Conservation (phyloP, 2,329 filamentous ascomycete species). For the Talaromyces sp. region DNA sequence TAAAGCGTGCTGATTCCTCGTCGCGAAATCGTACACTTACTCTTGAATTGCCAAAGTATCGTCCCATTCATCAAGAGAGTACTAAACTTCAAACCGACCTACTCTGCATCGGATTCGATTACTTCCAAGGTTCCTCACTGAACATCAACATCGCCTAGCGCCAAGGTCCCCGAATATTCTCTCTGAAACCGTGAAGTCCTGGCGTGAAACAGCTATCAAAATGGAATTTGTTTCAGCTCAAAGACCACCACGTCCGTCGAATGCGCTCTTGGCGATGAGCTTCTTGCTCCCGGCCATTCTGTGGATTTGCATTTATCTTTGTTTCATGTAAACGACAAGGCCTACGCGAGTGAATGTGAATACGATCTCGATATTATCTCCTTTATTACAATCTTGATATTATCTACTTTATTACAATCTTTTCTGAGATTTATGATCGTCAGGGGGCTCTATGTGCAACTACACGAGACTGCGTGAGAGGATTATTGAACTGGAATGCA, state of each 20-base stretch:
- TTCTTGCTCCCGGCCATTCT: slow-evolving; percentile 15
- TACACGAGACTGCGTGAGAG: not conserved
- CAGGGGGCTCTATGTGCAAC: too few relatives aligned
- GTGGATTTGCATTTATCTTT: slow-evolving; percentile 18
- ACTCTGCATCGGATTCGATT: not conserved
- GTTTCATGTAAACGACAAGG: slow-evolving; percentile 10
- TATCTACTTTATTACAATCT: not conserved
- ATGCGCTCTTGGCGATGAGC: slow-evolving; percentile 2
- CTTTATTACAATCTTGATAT: not conserved
- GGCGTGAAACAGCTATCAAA: not conserved
- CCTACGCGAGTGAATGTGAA: not conserved
- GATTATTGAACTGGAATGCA: not conserved
- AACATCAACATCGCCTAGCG: not conserved
- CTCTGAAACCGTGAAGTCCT: not conserved
- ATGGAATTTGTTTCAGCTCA: slow-evolving; percentile 9
- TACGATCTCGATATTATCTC: not conserved
- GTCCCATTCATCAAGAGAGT: not conserved
- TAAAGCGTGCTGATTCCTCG: not conserved
- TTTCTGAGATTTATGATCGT: not conserved
- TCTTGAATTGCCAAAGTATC: too few relatives aligned
- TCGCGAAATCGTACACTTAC: not conserved
- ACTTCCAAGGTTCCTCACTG: too few relatives aligned
- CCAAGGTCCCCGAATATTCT: not conserved
- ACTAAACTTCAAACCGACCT: not conserved
- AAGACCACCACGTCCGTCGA: slow-evolving; percentile 7